Conservation (phyloP, 2,329 filamentous ascomycete genomes). For the Zymoseptoria tritici region DNA sequence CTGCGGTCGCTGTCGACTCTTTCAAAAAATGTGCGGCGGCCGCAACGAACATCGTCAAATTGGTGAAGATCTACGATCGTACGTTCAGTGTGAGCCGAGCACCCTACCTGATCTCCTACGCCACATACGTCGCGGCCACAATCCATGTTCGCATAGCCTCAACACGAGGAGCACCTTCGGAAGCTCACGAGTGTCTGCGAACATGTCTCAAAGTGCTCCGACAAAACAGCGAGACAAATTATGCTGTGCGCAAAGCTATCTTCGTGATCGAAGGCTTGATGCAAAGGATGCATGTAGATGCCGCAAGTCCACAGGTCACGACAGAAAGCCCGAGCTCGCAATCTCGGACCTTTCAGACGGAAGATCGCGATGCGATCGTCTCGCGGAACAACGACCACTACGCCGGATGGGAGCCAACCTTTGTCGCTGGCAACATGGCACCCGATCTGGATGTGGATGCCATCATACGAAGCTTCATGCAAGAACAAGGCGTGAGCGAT, state of each 20-base stretch:
- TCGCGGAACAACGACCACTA: not conserved
- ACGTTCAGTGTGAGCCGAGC: constrained; percentile 41
- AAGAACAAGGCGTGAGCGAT: constrained; percentile 19
- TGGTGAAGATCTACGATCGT: constrained; percentile 40
- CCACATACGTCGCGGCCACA: constrained; percentile 48
- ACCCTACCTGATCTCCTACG: constrained; percentile 50
- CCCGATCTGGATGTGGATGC: constrained; percentile 37
- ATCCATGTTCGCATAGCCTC: constrained; percentile 48
- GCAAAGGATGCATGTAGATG: constrained; percentile 36
- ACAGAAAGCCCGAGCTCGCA: not conserved
- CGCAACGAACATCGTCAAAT: constrained; percentile 38
- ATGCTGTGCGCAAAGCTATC: constrained; percentile 41
- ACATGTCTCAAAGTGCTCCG: constrained; percentile 42
- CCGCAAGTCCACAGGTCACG: constrained; percentile 1
- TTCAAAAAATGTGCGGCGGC: constrained; percentile 41
- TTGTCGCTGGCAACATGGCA: constrained; percentile 18
- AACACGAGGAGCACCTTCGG: constrained; percentile 35
- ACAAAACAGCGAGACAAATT: constrained; percentile 46
- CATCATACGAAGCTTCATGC: constrained; percentile 38
- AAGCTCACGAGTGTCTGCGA: constrained; percentile 35
- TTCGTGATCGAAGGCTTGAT: constrained; percentile 42
- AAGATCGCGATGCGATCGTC: not conserved
- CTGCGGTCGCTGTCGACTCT: constrained; percentile 38
- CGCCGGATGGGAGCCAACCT: constrained; percentile 8
- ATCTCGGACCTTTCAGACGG: not conserved